A percentile compares a stretch with the other conserved stretches of the same genome.
Conservation (phyloP, 2,329 filamentous ascomycete species). For the Stagonosporopsis tanaceti region DNA sequence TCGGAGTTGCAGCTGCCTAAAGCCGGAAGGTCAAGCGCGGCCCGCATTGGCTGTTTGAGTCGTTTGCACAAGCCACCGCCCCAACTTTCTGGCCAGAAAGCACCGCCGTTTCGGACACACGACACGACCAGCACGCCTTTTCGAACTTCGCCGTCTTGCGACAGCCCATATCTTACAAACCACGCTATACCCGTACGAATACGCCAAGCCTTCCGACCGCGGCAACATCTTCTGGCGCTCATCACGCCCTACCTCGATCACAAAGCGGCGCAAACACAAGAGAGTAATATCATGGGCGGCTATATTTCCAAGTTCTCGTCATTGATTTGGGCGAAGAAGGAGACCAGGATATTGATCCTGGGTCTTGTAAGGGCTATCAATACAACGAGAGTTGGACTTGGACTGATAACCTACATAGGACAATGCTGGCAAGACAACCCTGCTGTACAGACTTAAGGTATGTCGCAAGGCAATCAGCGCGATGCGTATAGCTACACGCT, state of each 20-base stretch:
- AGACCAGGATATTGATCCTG: conserved; percentile 94
- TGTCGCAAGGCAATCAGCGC: neutral
- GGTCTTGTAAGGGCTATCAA: conserved; percentile 73
- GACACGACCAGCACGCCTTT: conserved; percentile 12
- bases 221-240: conserved; percentile 15
- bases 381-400: neutral
- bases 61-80: conserved; percentile 34
- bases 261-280: conserved; percentile 21
- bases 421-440: conserved; percentile 97
- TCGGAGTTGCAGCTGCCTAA: neutral
- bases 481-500: neutral
- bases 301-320: conserved; percentile 43
- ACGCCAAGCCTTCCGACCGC: neutral
- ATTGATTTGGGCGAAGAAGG: conserved; percentile 83
- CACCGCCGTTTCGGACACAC: conserved; percentile 24
- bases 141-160: neutral
- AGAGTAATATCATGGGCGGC: conserved; percentile 42
- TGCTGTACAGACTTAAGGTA: conserved; percentile 96
- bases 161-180: neutral
- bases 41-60: conserved; percentile 23
- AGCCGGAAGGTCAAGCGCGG: neutral
- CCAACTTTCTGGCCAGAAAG: conserved; percentile 38
- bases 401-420: conserved; percentile 67
- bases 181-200: neutral
- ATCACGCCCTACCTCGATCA: conserved; percentile 23